Base-by-base conservation (phyloP, 768 basidiomycete genomes). In the Candolleomyces aberdarensis region DNA sequence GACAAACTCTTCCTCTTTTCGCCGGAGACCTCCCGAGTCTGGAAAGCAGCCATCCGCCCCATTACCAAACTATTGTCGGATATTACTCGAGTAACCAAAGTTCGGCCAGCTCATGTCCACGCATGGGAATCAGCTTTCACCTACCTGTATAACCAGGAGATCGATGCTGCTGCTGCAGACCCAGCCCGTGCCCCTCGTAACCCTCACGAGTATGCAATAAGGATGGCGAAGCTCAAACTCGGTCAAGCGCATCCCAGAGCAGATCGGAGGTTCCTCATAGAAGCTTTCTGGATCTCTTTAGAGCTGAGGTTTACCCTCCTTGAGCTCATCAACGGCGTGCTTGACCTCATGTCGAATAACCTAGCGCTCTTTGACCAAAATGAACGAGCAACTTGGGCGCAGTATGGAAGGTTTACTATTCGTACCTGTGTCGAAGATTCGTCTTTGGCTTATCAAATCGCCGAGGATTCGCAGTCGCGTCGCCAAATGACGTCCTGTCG, bases 71-170 rank as follows among this genome's bases (percentile, higher is more conserved):
- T 75, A 0, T 86, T 88, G 63, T 67, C 58, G 10, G 66, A 75
- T 17, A 76, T 77, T 11, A 64, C 72, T 10, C 70, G 70, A 31
- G 69, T 87, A 9, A 74, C 84, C 0, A 64, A 67, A 14, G 83
- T 74, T 36, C 83, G 84, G 5, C 81, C 82, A 11, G 79, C 87
- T 0, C 86, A 89, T 63, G 72, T 72, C 7, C 70, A 78, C 32
- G 87, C 87, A 1, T 89, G 84, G 80, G 82, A 89, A 57, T 80
- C 84, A 0, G 82, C 87, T 0, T 76, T 84, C 62, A 76, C 85
- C 0, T 80, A 71, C 59, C 71, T 88, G 4, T 81, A 81, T 58
- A 73, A 78, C 44, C 70, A 74, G 53, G 85, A 87, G 68, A 67
- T 85, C 67, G 67, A 75, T 0, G 56, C 60, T 3, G 67, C 70